Percentiles rank a stretch among this genome's conserved stretches.
These are phyloP conservation scores for Gyrodon lividus DNA, from an alignment of 768 basidiomycete species.

Conservation along the genomic window DNA sequence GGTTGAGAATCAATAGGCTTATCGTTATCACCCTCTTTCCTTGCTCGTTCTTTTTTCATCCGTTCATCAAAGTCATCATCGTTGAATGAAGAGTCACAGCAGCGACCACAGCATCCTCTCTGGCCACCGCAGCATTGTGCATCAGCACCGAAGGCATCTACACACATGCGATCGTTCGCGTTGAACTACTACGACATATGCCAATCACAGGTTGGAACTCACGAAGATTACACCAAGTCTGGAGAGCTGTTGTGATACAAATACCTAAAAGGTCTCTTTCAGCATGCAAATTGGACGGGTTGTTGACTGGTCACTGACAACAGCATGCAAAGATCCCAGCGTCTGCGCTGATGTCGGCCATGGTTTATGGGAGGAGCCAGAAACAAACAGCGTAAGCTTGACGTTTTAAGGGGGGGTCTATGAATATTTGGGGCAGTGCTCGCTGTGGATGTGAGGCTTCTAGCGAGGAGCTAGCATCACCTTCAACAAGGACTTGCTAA, in stretches of 20 bases:
- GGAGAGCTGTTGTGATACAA: conserved; percentile 11
- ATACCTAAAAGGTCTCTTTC: conserved; percentile 11
- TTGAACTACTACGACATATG: background rate
- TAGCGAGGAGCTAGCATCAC: background rate
- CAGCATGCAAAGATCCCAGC: conserved; percentile 17
- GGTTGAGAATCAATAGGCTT: conserved; percentile 23
- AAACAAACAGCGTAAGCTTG: too few relatives aligned
- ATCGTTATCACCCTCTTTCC: conserved; percentile 5
- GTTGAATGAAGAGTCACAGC: conserved; percentile 29
- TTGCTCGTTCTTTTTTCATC: conserved; percentile 23
- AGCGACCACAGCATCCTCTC: conserved; percentile 28
- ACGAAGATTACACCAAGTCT: conserved; percentile 27
- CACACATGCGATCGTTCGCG: background rate
- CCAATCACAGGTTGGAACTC: conserved; percentile 1
- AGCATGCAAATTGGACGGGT: background rate
- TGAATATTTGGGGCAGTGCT: background rate
- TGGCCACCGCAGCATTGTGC: conserved; percentile 25
- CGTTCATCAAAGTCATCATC: conserved; percentile 31
- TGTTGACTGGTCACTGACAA: conserved; percentile 15
- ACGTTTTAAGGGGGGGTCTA: too few relatives aligned
- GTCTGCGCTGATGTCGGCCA: conserved; percentile 14
- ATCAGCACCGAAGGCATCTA: conserved; percentile 25
- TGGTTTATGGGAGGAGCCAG: conserved; percentile 4
- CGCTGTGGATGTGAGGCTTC: background rate
- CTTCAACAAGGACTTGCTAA: too few relatives aligned